Evolutionary conservation across 2,329 filamentous ascomycete genomes (phyloP).

Genomic region (Byssothecium circinans): DNA sequence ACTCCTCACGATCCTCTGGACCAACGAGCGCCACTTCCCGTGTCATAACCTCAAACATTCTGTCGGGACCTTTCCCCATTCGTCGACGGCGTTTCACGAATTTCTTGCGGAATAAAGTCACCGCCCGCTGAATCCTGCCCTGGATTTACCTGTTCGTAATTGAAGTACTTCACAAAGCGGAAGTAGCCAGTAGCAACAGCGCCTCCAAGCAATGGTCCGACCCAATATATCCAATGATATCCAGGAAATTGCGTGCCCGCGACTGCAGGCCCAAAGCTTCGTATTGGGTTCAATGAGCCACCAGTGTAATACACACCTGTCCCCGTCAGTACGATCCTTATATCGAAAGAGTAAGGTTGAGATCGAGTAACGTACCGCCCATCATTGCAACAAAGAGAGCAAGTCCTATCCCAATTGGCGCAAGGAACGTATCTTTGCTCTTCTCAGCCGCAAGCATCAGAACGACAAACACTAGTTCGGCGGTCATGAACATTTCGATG

Average conservation of each 20-base stretch:
- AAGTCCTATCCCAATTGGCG: conserved; percentile 72
- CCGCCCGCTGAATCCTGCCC: conserved; percentile 20
- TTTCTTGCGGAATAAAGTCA: background rate
- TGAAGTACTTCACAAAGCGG: conserved; percentile 43
- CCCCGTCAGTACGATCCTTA: conserved; percentile 29
- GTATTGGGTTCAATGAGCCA: conserved; percentile 51
- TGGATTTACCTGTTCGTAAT: conserved; percentile 37
- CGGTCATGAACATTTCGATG: conserved; percentile 36
- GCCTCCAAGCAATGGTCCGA: conserved; percentile 46
- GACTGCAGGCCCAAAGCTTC: conserved; percentile 50
- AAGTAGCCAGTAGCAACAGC: conserved; percentile 53
- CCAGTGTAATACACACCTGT: conserved; percentile 48
- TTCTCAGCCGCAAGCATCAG: conserved; percentile 36
- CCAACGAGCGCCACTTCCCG: too few relatives aligned
- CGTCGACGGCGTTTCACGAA: background rate
- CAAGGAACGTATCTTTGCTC: conserved; percentile 45
- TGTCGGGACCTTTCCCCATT: background rate
- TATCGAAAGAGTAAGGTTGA: conserved; percentile 22
- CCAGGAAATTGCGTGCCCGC: conserved; percentile 41
- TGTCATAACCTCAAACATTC: background rate
- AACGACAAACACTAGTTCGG: conserved; percentile 33
- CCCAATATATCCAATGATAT: conserved; percentile 52
- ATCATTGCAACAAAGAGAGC: conserved; percentile 65
- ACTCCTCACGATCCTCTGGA: too few relatives aligned
- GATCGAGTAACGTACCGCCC: conserved; percentile 38